These are phyloP conservation scores for Skeletonema marinoi DNA, from an alignment of 108 stramenopile species.

Conservation along the genomic window DNA sequence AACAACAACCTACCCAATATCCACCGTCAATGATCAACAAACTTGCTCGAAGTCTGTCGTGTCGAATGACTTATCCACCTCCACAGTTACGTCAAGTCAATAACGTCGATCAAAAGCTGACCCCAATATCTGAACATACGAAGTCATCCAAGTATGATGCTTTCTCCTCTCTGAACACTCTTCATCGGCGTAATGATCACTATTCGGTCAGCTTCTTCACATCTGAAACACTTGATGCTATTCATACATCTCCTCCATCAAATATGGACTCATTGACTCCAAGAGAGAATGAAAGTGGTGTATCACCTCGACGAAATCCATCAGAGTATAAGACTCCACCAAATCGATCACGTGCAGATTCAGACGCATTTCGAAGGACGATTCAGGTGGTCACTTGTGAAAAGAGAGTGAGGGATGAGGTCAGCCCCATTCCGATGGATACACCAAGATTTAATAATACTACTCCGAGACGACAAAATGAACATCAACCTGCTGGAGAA, in stretches of 20 bases:
- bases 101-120: conserved; percentile 4
- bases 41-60: not conserved
- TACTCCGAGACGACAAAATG: not conserved
- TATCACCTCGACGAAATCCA: not conserved
- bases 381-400: conserved; percentile 38
- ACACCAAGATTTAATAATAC: not conserved
- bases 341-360: conserved; percentile 9
- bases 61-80: conserved; percentile 3
- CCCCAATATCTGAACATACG: conserved; percentile 10
- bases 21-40: conserved; percentile 1
- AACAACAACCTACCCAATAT: not conserved
- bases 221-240: conserved; percentile 23
- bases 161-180: conserved; percentile 20
- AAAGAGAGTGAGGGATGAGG: conserved; percentile 22
- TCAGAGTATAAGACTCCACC: conserved; percentile 21
- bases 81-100: not conserved
- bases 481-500: not conserved
- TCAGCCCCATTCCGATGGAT: conserved; percentile 32
- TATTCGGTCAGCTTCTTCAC: conserved; percentile 37
- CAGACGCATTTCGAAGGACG: conserved; percentile 17
- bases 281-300: not conserved
- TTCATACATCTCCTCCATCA: conserved; percentile 10
- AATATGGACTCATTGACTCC: not conserved
- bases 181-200: conserved; percentile 21
- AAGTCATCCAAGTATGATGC: conserved; percentile 7